These are phyloP conservation scores for Saccharomycopsis oosterbeekiorum DNA, from an alignment of 805 yeast species.

Conservation along the genomic window DNA sequence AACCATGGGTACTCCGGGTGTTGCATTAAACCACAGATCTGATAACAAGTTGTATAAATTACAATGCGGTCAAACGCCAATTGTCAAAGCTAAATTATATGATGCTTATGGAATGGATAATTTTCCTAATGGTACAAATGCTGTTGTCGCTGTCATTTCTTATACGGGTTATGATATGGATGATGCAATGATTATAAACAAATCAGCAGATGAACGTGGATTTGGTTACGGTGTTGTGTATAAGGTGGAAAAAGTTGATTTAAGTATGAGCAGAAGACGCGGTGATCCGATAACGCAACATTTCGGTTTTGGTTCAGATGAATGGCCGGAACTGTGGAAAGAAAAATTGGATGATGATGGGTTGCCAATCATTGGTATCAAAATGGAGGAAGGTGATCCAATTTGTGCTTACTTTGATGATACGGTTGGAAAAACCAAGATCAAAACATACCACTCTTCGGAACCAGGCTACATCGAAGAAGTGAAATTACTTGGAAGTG, in stretches of 20 bases:
- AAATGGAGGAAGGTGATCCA: conserved; percentile 93
- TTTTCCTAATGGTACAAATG: conserved; percentile 97
- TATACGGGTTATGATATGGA: conserved; percentile 99
- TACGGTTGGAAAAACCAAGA: conserved; percentile 79
- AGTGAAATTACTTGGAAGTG: conserved; percentile 87
- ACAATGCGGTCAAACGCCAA: conserved; percentile 95
- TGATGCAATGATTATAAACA: conserved; percentile 97
- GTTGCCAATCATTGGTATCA: conserved; percentile 77
- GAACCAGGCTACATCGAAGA: conserved; percentile 95
- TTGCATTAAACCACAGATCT: conserved; percentile 81
- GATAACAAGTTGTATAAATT: conserved; percentile 90
- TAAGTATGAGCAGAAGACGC: conserved; percentile 64
- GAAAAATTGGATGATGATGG: conserved; percentile 87
- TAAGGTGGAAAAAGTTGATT: conserved; percentile 87
- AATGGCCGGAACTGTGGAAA: conserved; percentile 88
- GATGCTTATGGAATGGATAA: conserved; percentile 97
- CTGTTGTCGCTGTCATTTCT: conserved; percentile 97
- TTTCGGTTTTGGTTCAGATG: conserved; percentile 88
- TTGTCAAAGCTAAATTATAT: conserved; percentile 85
- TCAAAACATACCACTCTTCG: conserved; percentile 84
- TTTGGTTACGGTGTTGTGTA: conserved; percentile 96
- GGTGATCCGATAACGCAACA: conserved; percentile 94
- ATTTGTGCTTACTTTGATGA: conserved; percentile 89
- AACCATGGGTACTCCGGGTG: conserved; percentile 99
- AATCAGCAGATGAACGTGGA: conserved; percentile 96